Evolutionary conservation across 495 filamentous ascomycete genomes (phyloP), one percentile per base, ranked within the genome.

Genomic region (Astrothelium subdiscretum): DNA sequence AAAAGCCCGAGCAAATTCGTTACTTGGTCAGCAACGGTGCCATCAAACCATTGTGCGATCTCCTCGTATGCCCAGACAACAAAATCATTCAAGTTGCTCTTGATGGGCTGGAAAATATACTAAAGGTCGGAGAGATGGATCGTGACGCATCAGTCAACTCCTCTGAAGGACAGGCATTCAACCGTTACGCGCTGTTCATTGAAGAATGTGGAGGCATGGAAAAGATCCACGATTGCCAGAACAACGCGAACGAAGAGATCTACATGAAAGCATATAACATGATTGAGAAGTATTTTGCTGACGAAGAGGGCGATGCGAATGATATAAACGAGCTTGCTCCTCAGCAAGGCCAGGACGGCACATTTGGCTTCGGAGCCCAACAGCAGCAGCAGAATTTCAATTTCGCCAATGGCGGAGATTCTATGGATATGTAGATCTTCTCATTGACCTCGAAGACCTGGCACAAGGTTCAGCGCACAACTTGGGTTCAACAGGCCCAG

Each of bases 201-300:
- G 95, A 99, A 78, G 95, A 99, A 73, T 94, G 91, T 62, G 90
- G 90, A 66, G 95, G 95, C 66, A 99, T 99, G 95, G 92, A 97
- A 80, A 97, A 97, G 86, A 97, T 99, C 70, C 95, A 99, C 75
- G 92, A 97, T 68, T 96, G 94, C 84, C 95, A 99, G 80, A 96
- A 92, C 77, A 99, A 99, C 68, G 92, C 95, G 77, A 99, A 99
- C 78, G 95, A 97, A 77, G 95, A 99, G 78, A 99, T 99, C 68
- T 99, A 99, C 82, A 97, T 99, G 94, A 99, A 99, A 85, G 95
- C 95, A 0, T 99, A 96, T 81, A 97, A 94, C 80, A 97, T 99
- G 77, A 99, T 99, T 70, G 95, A 97, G 83, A 97, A 96, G 80
- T 97, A 99, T 81, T 99, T 99, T 83, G 96, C 91, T 0, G 95